A percentile compares a stretch with the other conserved stretches of the same genome.
phyloP scores from a whole-genome alignment of 495 filamentous ascomycete species.

The Penicillium lividum region DNA sequence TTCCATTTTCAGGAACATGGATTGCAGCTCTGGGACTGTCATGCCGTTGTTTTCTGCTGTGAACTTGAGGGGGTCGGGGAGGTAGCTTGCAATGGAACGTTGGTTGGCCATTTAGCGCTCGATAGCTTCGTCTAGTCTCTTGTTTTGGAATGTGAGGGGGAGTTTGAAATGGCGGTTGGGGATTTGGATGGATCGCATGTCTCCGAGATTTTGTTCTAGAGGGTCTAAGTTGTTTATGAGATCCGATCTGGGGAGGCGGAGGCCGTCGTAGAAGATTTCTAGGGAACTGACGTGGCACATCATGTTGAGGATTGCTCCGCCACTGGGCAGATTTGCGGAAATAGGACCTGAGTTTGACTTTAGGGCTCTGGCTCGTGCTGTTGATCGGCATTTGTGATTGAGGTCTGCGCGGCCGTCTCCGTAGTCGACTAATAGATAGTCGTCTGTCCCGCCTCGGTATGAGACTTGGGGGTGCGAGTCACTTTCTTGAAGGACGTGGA shows the following conservation, averaged over 20 bases:
- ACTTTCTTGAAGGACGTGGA: not conserved
- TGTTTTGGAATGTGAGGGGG: conserved; percentile 55
- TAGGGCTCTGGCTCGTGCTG: conserved; percentile 45
- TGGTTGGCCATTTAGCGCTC: conserved; percentile 59
- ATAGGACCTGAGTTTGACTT: not conserved
- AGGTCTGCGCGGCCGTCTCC: conserved; percentile 50
- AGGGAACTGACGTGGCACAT: conserved; percentile 30
- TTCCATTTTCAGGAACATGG: conserved; percentile 39
- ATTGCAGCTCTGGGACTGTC: conserved; percentile 42
- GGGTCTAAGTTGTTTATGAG: conserved; percentile 11
- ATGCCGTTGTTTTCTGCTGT: conserved; percentile 60
- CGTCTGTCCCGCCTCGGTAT: conserved; percentile 31
- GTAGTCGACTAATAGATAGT: conserved; percentile 55
- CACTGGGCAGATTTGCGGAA: not conserved
- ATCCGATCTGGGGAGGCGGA: conserved; percentile 34
- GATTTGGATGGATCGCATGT: conserved; percentile 45
- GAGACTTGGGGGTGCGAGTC: not conserved
- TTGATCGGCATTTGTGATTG: conserved; percentile 52
- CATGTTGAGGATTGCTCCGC: conserved; percentile 6
- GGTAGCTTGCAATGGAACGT: conserved; percentile 56
- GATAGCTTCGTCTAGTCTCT: conserved; percentile 49
- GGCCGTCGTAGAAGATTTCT: conserved; percentile 49
- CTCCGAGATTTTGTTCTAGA: conserved; percentile 37
- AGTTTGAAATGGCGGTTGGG: conserved; percentile 54
- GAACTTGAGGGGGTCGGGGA: conserved; percentile 59